These are phyloP conservation scores for Coprinellus micaceus DNA, from an alignment of 768 basidiomycete genomes.

Conservation along the genomic window DNA sequence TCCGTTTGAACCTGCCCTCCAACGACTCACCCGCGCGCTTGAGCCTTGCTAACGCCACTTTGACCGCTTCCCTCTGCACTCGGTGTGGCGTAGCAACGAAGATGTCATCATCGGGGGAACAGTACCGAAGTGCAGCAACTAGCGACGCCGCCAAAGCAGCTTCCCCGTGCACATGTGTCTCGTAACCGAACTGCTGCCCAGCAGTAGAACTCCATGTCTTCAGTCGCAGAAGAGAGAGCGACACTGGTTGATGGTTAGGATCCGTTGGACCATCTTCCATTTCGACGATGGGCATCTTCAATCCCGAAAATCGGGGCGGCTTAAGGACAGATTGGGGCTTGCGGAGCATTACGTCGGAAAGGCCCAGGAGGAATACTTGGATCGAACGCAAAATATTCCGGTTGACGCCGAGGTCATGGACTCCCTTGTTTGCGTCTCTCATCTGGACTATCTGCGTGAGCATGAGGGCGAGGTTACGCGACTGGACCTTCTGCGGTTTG, in stretches of 20 bases:
- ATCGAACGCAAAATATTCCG: conserved; percentile 22
- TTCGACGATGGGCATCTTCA: neutral
- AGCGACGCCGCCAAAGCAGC: conserved; percentile 44
- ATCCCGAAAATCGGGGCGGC: conserved; percentile 16
- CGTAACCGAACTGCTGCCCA: conserved; percentile 40
- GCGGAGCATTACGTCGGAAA: conserved; percentile 43
- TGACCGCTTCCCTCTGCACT: conserved; percentile 50
- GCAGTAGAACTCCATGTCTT: conserved; percentile 28
- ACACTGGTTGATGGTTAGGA: conserved; percentile 35
- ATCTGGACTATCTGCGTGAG: conserved; percentile 27
- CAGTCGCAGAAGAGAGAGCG: conserved; percentile 41
- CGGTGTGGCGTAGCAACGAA: conserved; percentile 53
- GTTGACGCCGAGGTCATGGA: conserved; percentile 18
- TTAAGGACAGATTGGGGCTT: conserved; percentile 33
- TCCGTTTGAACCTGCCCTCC: conserved; percentile 15
- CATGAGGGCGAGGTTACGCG: conserved; percentile 33
- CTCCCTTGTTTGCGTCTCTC: conserved; percentile 2
- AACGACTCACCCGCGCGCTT: conserved; percentile 12
- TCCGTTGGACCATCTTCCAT: neutral
- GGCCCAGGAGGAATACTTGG: conserved; percentile 35
- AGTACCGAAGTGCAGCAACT: conserved; percentile 34
- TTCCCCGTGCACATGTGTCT: conserved; percentile 45
- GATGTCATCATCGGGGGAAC: conserved; percentile 40
- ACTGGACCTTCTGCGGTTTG: conserved; percentile 45
- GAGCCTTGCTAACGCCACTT: conserved; percentile 30